These are phyloP conservation scores for Pichia sp. DNA, from an alignment of 1,139 yeast genomes.

Conservation along the genomic window DNA sequence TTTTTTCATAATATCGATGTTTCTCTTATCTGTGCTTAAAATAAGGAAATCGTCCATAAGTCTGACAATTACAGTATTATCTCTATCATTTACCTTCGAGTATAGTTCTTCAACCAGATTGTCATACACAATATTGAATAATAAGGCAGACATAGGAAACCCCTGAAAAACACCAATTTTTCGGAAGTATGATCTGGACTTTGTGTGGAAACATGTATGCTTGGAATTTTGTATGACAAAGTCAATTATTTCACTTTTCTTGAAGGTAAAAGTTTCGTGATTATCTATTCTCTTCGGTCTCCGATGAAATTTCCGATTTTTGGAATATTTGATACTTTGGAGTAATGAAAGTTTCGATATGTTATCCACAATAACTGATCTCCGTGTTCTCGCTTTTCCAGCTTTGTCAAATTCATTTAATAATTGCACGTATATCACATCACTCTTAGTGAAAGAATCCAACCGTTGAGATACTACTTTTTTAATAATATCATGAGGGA, in stretches of 20 bases:
- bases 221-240: slow-evolving; percentile 41
- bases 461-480: slow-evolving; percentile 31
- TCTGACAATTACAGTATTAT: slow-evolving; percentile 49
- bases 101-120: slow-evolving; percentile 44
- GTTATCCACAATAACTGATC: slow-evolving; percentile 8
- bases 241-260: slow-evolving; percentile 33
- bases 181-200: slow-evolving; percentile 41
- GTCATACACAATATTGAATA: slow-evolving; percentile 77
- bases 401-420: slow-evolving; percentile 7
- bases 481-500: slow-evolving; percentile 52
- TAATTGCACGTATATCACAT: slow-evolving; percentile 17
- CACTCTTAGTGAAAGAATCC: slow-evolving; percentile 13
- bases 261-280: slow-evolving; percentile 32
- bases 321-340: neutral
- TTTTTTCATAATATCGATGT: slow-evolving; percentile 30
- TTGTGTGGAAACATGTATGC: slow-evolving; percentile 38
- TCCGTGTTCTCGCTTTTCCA: slow-evolving; percentile 2
- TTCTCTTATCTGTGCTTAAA: slow-evolving; percentile 43
- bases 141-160: slow-evolving; percentile 67
- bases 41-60: slow-evolving; percentile 86
- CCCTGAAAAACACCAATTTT: slow-evolving; percentile 86
- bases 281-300: slow-evolving; percentile 28
- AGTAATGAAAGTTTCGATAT: slow-evolving; percentile 1
- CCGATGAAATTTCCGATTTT: neutral
- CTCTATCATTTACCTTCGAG: slow-evolving; percentile 26